Evolutionary conservation across 805 yeast genomes (phyloP), one percentile per base, ranked within the genome.

Genomic region (Torulaspora quercuum): DNA sequence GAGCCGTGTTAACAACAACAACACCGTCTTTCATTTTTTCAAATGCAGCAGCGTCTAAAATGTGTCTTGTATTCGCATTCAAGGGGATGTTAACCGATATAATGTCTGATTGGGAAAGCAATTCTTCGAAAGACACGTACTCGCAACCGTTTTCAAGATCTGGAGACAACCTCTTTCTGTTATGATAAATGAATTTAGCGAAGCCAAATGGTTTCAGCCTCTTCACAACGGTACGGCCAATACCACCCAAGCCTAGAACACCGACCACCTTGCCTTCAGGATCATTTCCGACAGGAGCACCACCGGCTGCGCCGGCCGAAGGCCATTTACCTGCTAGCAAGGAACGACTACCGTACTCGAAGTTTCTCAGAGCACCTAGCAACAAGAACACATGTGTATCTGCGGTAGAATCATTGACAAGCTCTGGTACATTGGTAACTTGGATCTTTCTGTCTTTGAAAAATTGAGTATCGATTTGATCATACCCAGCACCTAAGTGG

Each of bases 241-340:
- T 86, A 22, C 95, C 95, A 21, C 95, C 95, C 75, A 87, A 72
- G 10, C 95, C 95, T 35, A 82, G 67, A 37, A 87, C 78, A 32
- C 95, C 95, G 14, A 87, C 80, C 12, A 70, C 70, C 54, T 81
- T 80, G 6, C 85, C 86, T 44, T 70, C 77, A 11, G 94, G 94
- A 52, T 81, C 89, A 52, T 73, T 73, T 6, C 94, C 95, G 30
- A 77, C 61, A 6, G 78, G 72, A 1, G 80, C 63, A 15, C 83
- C 86, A 14, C 79, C 73, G 2, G 80, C 82, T 22, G 75, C 64
- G 2, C 80, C 80, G 3, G 56, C 38, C 3, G 59, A 47, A 10
- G 72, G 71, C 90, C 94, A 86, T 38, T 75, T 66, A 14, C 88
- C 89, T 22, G 63, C 59, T 23, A 72, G 53, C 48, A 83, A 57